Conservation (phyloP, 73 alveolate species). For the Effrenium voratum region DNA sequence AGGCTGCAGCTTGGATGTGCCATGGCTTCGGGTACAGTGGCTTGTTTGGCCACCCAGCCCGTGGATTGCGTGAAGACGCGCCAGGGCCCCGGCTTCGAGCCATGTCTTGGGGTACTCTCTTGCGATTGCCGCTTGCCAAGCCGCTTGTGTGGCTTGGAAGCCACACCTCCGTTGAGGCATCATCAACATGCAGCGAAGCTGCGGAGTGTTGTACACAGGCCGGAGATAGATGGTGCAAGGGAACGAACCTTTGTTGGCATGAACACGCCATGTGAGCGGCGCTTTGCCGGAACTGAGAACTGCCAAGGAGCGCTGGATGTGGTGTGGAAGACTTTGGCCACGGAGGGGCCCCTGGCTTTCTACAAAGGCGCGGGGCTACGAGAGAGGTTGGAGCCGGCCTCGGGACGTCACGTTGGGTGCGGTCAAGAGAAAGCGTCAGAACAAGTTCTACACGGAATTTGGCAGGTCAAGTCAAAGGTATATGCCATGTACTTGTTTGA, state of each 20-base stretch:
- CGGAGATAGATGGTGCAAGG: neutral
- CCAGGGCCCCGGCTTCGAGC: neutral
- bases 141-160: neutral
- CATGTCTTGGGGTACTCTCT: neutral
- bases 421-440: too few species aligned
- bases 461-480: too few species aligned
- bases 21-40: constrained; percentile 62
- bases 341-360: constrained; percentile 78
- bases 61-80: constrained; percentile 90
- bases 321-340: constrained; percentile 37
- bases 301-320: neutral
- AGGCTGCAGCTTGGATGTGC: constrained; percentile 73
- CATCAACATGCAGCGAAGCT: constrained; percentile 75
- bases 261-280: neutral
- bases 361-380: too few species aligned
- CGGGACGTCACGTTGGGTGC: too few species aligned
- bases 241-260: neutral
- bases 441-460: too few species aligned
- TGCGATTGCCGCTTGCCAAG: neutral
- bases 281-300: neutral
- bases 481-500: too few species aligned
- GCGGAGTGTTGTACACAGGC: constrained; percentile 2
- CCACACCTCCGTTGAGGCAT: neutral
- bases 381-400: too few species aligned
- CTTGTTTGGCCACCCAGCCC: constrained; percentile 86